Percentiles rank a stretch among this genome's conserved stretches.
Conservation (phyloP, 176 grass and related monocot species). For the Rhynchospora tenuis region DNA sequence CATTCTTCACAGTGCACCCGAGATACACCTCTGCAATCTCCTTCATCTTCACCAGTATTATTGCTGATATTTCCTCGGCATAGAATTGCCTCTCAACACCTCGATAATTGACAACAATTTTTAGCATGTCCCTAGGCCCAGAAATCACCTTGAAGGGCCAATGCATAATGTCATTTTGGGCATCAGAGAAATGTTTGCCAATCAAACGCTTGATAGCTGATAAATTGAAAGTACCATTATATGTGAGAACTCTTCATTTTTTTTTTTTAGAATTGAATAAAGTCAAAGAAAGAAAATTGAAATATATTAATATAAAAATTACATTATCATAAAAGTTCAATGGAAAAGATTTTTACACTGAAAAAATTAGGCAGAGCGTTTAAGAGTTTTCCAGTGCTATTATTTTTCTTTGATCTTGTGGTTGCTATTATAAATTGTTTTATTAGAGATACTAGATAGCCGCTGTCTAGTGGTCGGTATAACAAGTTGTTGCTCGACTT, state of each 20-base stretch:
- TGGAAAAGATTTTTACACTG: too few relatives aligned
- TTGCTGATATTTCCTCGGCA: not conserved
- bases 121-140: not conserved
- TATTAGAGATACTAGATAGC: too few relatives aligned
- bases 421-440: too few relatives aligned
- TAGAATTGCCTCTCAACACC: not conserved
- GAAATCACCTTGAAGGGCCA: not conserved
- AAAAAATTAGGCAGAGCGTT: too few relatives aligned
- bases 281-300: not conserved
- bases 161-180: not conserved
- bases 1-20: not conserved
- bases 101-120: not conserved
- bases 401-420: too few relatives aligned
- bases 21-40: not conserved
- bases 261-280: not conserved
- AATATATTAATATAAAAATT: too few relatives aligned
- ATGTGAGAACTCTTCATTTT: not conserved
- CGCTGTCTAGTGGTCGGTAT: too few relatives aligned
- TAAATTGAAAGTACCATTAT: too few relatives aligned
- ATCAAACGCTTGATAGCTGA: not conserved
- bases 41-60: not conserved
- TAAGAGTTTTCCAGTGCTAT: too few relatives aligned
- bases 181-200: not conserved
- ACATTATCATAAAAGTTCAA: too few relatives aligned
- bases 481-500: too few relatives aligned